These are phyloP conservation scores for Scheffersomyces titani DNA, from an alignment of 1,139 yeast genomes.

Conservation along the genomic window DNA sequence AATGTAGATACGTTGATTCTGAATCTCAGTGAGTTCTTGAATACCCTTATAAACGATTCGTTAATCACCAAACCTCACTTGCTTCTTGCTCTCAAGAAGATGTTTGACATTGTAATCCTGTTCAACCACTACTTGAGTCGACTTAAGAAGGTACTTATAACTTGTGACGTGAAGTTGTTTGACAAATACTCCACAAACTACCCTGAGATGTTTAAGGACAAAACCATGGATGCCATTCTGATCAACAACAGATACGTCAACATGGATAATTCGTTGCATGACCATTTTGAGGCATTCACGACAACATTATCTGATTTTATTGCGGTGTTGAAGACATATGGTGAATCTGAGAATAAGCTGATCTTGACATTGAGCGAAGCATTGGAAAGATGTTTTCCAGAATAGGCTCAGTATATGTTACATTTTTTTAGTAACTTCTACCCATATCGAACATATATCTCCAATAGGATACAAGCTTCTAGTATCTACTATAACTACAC, in stretches of 20 bases:
- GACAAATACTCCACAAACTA: conserved; percentile 37
- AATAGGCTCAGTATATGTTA: conserved; percentile 4
- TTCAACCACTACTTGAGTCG: conserved; percentile 58
- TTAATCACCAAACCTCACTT: conserved; percentile 64
- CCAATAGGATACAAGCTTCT: neutral
- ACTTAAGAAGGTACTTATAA: conserved; percentile 56
- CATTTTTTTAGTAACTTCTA: no score
- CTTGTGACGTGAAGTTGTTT: conserved; percentile 50
- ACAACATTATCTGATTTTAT: conserved; percentile 55
- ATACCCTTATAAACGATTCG: conserved; percentile 66
- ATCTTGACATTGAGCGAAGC: conserved; percentile 55
- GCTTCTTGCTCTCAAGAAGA: conserved; percentile 46
- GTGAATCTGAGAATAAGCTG: conserved; percentile 64
- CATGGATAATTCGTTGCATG: conserved; percentile 50
- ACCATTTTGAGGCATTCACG: conserved; percentile 57
- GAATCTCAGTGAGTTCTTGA: conserved; percentile 58
- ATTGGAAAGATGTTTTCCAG: conserved; percentile 47
- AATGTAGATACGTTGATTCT: conserved; percentile 55
- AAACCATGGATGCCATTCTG: conserved; percentile 37
- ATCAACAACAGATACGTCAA: conserved; percentile 43
- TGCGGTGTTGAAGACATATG: conserved; percentile 55
- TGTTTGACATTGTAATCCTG: conserved; percentile 50
- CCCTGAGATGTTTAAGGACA: conserved; percentile 41
- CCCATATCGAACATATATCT: no score
- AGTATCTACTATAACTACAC: neutral